A percentile compares a stretch with the other conserved stretches of the same genome.
These are phyloP conservation scores for Boletus tylopilopsis DNA, from an alignment of 768 basidiomycete species.

Conservation along the genomic window DNA sequence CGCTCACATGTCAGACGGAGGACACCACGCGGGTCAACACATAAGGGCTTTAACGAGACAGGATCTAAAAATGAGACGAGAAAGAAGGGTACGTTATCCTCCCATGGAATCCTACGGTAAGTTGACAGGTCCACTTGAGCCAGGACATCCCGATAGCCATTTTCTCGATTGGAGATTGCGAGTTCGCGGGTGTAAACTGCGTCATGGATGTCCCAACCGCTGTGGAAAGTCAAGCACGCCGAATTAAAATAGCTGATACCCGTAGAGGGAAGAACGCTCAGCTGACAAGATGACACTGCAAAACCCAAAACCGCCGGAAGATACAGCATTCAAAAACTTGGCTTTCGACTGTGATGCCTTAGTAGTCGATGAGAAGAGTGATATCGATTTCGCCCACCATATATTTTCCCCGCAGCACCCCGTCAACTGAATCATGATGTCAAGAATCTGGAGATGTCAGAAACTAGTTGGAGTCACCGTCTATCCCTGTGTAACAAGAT, in stretches of 20 bases:
- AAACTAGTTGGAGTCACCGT: slow-evolving; percentile 46
- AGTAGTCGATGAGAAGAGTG: slow-evolving; percentile 4
- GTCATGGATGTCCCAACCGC: slow-evolving; percentile 94
- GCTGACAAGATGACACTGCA: slow-evolving; percentile 89
- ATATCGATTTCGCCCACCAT: slow-evolving; percentile 49
- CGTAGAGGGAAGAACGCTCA: not conserved
- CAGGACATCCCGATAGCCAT: slow-evolving; percentile 88
- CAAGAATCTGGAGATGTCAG: slow-evolving; percentile 5
- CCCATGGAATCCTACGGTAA: slow-evolving; percentile 89
- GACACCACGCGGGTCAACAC: slow-evolving; percentile 84
- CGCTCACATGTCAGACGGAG: slow-evolving; percentile 55
- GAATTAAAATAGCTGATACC: not conserved
- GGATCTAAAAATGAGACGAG: slow-evolving; percentile 89
- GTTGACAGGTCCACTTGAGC: slow-evolving; percentile 86
- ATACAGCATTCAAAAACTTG: slow-evolving; percentile 82
- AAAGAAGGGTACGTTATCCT: slow-evolving; percentile 90
- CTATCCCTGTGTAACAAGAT: slow-evolving; percentile 44
- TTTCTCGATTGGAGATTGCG: slow-evolving; percentile 83
- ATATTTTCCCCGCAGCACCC: slow-evolving; percentile 91
- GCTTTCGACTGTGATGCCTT: slow-evolving; percentile 65
- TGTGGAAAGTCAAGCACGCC: slow-evolving; percentile 26
- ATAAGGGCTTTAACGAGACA: slow-evolving; percentile 69
- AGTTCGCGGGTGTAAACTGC: slow-evolving; percentile 80
- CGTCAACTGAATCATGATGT: slow-evolving; percentile 62
- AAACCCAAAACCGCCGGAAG: slow-evolving; percentile 85